These are phyloP conservation scores for Aeschynomene evenia DNA, from an alignment of 306 rosid genomes.

Conservation along the genomic window DNA sequence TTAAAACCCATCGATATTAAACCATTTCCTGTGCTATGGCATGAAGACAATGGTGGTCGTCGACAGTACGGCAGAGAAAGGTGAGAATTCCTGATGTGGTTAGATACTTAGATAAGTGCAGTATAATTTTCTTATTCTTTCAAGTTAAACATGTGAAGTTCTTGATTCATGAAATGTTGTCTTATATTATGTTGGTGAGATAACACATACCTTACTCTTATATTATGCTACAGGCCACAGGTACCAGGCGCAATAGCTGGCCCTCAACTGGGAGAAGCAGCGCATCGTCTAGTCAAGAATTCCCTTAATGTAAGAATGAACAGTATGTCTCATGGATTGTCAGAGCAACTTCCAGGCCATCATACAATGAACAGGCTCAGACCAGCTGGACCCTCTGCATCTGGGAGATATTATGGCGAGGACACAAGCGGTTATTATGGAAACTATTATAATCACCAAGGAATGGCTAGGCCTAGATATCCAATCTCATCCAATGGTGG, in stretches of 20 bases:
- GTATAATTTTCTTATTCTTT: slow-evolving; percentile 9
- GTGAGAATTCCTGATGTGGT: slow-evolving; percentile 40
- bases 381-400: slow-evolving; percentile 69
- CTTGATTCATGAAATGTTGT: slow-evolving; percentile 20
- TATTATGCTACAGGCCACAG: slow-evolving; percentile 57
- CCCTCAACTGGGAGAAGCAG: slow-evolving; percentile 86
- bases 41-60: slow-evolving; percentile 73
- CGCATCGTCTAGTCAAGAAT: slow-evolving; percentile 90
- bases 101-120: background rate
- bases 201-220: slow-evolving; percentile 9
- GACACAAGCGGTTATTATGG: slow-evolving; percentile 51
- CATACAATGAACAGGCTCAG: slow-evolving; percentile 49
- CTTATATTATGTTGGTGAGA: background rate
- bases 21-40: slow-evolving; percentile 84
- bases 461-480: slow-evolving; percentile 57
- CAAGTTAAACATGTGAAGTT: slow-evolving; percentile 13
- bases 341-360: slow-evolving; percentile 59
- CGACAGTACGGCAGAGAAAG: slow-evolving; percentile 80
- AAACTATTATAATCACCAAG: slow-evolving; percentile 55
- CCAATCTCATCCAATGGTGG: slow-evolving; percentile 56
- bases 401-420: slow-evolving; percentile 62
- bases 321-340: slow-evolving; percentile 49
- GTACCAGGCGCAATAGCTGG: slow-evolving; percentile 89
- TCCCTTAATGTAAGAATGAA: slow-evolving; percentile 61
- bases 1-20: slow-evolving; percentile 69